These are phyloP conservation scores for Xylona heveae DNA, from an alignment of 495 filamentous ascomycete species.

Conservation along the genomic window DNA sequence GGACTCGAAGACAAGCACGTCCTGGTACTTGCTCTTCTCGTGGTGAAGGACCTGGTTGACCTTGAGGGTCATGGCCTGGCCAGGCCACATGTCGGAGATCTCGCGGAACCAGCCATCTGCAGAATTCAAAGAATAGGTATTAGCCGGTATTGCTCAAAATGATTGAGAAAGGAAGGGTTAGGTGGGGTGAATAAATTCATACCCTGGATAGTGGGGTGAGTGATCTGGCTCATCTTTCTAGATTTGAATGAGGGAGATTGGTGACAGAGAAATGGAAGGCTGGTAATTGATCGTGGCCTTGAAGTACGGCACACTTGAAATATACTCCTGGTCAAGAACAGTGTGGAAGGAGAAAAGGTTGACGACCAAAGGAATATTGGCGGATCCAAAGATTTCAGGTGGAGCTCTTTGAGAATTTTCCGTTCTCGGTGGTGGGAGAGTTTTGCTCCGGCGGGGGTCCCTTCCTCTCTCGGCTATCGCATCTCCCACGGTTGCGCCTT, in stretches of 20 bases:
- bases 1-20: constrained; percentile 94
- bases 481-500: no score
- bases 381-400: no score
- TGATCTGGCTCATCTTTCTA: constrained; percentile 28
- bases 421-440: no score
- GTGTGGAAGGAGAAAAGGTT: no score
- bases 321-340: no score
- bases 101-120: constrained; percentile 99
- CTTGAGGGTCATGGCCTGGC: constrained; percentile 95
- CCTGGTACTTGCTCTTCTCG: constrained; percentile 98
- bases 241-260: background rate
- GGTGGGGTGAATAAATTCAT: constrained; percentile 10
- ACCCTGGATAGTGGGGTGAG: constrained; percentile 40
- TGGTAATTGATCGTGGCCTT: no score
- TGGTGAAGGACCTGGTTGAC: constrained; percentile 96
- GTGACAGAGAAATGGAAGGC: no score
- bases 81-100: constrained; percentile 94
- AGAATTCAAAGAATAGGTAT: background rate
- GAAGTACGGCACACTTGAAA: no score
- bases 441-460: no score
- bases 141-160: background rate
- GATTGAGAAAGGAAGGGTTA: background rate
- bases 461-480: no score
- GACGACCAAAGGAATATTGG: no score
- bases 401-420: no score